These are phyloP conservation scores for Kazachstania kunashirensis DNA, from an alignment of 805 yeast genomes.

Conservation along the genomic window DNA sequence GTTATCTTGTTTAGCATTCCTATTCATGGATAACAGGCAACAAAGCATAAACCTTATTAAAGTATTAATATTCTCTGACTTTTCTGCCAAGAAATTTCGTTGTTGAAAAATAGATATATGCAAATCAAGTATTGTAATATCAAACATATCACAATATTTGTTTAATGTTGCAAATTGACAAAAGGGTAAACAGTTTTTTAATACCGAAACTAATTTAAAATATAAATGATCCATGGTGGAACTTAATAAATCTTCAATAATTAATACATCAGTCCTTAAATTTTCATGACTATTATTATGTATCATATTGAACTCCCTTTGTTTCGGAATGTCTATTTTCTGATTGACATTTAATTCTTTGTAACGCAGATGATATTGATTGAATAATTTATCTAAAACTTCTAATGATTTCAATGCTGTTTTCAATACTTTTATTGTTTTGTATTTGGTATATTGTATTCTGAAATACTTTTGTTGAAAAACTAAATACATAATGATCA, in stretches of 20 bases:
- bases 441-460: conserved; percentile 14
- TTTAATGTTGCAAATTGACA: conserved; percentile 30
- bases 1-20: background rate
- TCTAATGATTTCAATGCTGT: conserved; percentile 11
- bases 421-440: conserved; percentile 12
- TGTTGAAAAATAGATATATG: conserved; percentile 17
- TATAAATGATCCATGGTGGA: conserved; percentile 25
- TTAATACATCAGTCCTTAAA: background rate
- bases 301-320: too few species aligned
- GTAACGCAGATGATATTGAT: conserved; percentile 21
- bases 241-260: conserved; percentile 25
- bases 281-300: background rate
- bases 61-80: conserved; percentile 30
- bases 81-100: conserved; percentile 21
- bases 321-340: too few species aligned
- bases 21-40: conserved; percentile 30
- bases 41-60: conserved; percentile 37
- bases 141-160: conserved; percentile 38
- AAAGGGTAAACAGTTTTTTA: conserved; percentile 22
- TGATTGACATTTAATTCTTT: conserved; percentile 24
- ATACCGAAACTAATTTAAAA: conserved; percentile 20
- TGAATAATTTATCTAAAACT: conserved; percentile 18
- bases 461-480: conserved; percentile 18
- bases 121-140: conserved; percentile 26
- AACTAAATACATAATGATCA: conserved; percentile 11